Percentiles rank a stretch among this genome's conserved stretches.
These are phyloP conservation scores for Yamadazyma taylorii DNA, from an alignment of 1,139 yeast species.

Conservation along the genomic window DNA sequence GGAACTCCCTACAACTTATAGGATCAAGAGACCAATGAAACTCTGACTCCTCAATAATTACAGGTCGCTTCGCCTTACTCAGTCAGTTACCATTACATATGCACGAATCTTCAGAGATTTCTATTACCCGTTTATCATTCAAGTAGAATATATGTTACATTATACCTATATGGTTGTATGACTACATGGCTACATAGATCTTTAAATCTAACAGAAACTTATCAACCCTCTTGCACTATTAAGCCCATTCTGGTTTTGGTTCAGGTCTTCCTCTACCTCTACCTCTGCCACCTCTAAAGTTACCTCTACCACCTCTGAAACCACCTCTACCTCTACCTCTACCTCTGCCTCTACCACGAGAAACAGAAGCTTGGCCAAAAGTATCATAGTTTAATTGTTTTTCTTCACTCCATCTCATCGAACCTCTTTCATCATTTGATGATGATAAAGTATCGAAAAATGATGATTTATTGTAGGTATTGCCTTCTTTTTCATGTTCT, in stretches of 20 bases:
- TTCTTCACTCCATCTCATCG: constrained; percentile 64
- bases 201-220: too few species aligned
- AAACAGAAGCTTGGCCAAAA: constrained; percentile 55
- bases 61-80: too few species aligned
- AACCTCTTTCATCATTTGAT: constrained; percentile 39
- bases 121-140: not conserved
- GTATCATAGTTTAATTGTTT: constrained; percentile 63
- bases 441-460: constrained; percentile 81
- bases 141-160: too few species aligned
- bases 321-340: constrained; percentile 35
- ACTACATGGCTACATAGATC: not conserved
- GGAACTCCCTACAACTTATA: too few species aligned
- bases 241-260: constrained; percentile 23
- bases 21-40: too few species aligned
- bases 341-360: constrained; percentile 29
- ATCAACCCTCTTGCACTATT: not conserved
- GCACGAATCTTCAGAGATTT: too few species aligned
- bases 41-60: too few species aligned
- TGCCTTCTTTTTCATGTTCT: constrained; percentile 23
- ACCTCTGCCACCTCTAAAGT: constrained; percentile 23
- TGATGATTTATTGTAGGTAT: constrained; percentile 64
- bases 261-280: constrained; percentile 30
- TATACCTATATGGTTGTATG: too few species aligned
- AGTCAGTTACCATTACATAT: too few species aligned
- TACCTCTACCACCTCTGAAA: constrained; percentile 27